Base-by-base conservation (phyloP, 805 yeast genomes). In the Wickerhamomyces bisporus region DNA sequence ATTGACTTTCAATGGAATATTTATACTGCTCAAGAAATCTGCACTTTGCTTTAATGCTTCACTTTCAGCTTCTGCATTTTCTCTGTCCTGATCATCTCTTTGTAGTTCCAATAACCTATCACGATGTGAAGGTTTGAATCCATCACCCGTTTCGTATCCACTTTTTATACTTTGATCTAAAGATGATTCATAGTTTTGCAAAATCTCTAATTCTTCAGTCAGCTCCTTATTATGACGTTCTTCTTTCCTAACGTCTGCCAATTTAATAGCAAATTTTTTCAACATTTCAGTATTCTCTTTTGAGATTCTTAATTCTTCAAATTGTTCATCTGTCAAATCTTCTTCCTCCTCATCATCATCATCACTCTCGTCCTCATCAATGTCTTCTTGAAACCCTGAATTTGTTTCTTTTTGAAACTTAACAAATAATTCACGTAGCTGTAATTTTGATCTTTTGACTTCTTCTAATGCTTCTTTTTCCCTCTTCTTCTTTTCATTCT, bases 401-500 rank as follows among this genome's bases (percentile, higher is more conserved):
- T 34, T 38, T 2, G 46, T 18, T 20, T 58, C 52, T 29, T 57
- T 58, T 32, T 60, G 58, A 16, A 64, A 58, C 6, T 65, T 70
- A 40, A 63, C 65, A 41, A 65, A 70, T 30, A 78, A 49, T 41
- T 65, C 57, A 40, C 73, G 67, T 30, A 79, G 52, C 36, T 73
- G 68, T 16, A 60, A 50, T 46, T 71, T 71, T 1, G 81, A 69
- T 42, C 70, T 66, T 28, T 60, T 60, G 32, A 77, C 65, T 44
- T 78, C 86, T 16, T 57, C 61, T 16, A 68, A 58, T 9, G 66
- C 51, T 41, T 75, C 77, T 40, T 62, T 62, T 35, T 68, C 71
- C 30, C 81, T 64, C 32, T 75, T 72, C 33, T 66, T 65, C 37
- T 67, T 64, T 39, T 79, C 85, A 20, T 73, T 57, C 29, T 68